Percentiles rank a stretch among this genome's conserved stretches.
phyloP scores from a whole-genome alignment of 306 rosid genomes.

The Potentilla sterilis region DNA sequence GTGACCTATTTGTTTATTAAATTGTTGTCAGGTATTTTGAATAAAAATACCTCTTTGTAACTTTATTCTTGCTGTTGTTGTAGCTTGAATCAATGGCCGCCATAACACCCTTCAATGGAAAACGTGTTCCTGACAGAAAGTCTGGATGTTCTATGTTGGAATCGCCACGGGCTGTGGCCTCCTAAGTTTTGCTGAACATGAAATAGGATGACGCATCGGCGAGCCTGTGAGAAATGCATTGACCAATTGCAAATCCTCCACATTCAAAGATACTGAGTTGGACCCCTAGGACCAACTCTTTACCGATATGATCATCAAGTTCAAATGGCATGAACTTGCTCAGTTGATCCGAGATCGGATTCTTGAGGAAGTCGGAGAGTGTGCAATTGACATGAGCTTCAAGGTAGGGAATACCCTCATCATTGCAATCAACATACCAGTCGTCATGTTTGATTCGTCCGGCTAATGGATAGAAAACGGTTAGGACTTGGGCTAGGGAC shows the following conservation, averaged over 20 bases:
- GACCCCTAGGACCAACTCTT: conserved; percentile 6
- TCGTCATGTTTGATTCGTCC: conserved; percentile 13
- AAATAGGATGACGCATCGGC: conserved; percentile 23
- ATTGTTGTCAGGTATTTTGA: too few relatives aligned
- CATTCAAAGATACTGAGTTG: conserved; percentile 27
- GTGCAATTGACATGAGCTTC: conserved; percentile 17
- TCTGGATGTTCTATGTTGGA: conserved; percentile 14
- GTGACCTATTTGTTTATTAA: too few relatives aligned
- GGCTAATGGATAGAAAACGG: conserved; percentile 34
- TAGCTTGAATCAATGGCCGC: too few relatives aligned
- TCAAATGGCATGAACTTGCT: conserved; percentile 22
- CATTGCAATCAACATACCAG: conserved; percentile 32
- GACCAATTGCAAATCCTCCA: conserved; percentile 25
- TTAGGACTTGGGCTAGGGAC: conserved; percentile 24
- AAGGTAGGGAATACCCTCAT: conserved; percentile 36
- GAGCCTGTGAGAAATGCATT: conserved; percentile 26
- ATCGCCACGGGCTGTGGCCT: conserved; percentile 19
- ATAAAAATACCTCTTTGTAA: too few relatives aligned
- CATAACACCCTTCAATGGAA: too few relatives aligned
- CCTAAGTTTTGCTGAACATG: conserved; percentile 23
- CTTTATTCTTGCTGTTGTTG: too few relatives aligned
- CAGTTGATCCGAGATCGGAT: conserved; percentile 14
- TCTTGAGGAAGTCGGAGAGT: conserved; percentile 2
- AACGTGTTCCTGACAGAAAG: conserved; percentile 33
- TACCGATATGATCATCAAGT: conserved; percentile 9